A percentile compares a stretch with the other conserved stretches of the same genome.
Conservation (phyloP, 2,329 filamentous ascomycete genomes). For the Talaromyces amestolkiae region DNA sequence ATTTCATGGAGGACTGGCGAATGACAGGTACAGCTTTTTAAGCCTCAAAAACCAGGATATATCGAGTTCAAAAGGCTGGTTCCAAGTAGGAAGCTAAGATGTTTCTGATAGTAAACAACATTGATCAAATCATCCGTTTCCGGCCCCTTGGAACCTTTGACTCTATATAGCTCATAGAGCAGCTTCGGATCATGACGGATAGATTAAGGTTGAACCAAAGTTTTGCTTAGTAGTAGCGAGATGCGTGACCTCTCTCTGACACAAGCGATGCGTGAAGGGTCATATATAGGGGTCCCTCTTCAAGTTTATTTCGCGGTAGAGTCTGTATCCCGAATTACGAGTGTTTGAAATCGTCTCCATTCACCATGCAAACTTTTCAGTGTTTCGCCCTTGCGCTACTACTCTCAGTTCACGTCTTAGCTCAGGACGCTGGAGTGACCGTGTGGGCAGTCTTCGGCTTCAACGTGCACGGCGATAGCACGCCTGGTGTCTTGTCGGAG, state of each 20-base stretch:
- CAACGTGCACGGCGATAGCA: conserved; percentile 55
- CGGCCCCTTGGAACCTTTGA: not conserved
- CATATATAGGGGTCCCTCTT: not conserved
- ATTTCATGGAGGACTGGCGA: too few species aligned
- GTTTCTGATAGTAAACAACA: not conserved
- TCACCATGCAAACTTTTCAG: conserved; percentile 9
- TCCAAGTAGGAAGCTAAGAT: too few species aligned
- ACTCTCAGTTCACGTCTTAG: conserved; percentile 22
- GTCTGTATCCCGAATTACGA: not conserved
- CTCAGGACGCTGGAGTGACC: conserved; percentile 32
- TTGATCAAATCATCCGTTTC: conserved; percentile 10
- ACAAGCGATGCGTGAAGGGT: not conserved
- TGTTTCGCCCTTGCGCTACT: conserved; percentile 8
- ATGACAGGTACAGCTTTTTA: not conserved
- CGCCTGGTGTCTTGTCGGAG: conserved; percentile 43
- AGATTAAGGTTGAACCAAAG: conserved; percentile 8
- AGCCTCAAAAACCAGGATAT: not conserved
- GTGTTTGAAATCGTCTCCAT: not conserved
- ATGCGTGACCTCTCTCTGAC: conserved; percentile 18
- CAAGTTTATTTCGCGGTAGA: not conserved
- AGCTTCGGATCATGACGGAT: conserved; percentile 18
- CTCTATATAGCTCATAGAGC: not conserved
- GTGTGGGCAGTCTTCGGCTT: conserved; percentile 54
- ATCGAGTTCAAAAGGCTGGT: too few species aligned
- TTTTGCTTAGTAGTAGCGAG: not conserved